Base-by-base conservation (phyloP, 2,329 filamentous ascomycete species). In the Stachybotrys chlorohalonatus region DNA sequence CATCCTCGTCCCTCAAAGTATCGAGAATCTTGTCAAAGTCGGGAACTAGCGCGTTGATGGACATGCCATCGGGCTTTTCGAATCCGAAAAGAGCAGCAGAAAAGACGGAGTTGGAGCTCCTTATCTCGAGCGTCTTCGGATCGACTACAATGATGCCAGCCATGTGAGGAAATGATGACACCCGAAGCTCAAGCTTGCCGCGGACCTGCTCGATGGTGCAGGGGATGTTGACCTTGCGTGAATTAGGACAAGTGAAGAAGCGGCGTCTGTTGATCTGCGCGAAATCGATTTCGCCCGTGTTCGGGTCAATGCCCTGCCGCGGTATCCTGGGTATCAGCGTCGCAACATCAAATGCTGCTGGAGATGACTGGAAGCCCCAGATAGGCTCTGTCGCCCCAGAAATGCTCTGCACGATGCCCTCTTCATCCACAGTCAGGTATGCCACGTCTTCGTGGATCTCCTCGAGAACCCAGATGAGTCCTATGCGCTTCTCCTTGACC, bases 131-230 rank as follows among this genome's bases (percentile, higher is more conserved):
- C 1, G 81, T 84, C 32, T 84, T 75, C 1, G 93, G 87, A n/a
- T 89, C 87, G 11, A 99, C 78, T 8, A 99, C 92, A 65, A 99
- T 85, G 64, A 99, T 96, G 51, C 94, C 94, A 54, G 94, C 94
- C 71, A 99, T 96, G 67, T 99, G 93, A 15, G 94, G 94, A 60
- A 96, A 95, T 66, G 91, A 96, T 15, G 93, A 96, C 48, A 99
- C 82, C 52, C 90, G 85, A 59, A 99, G 80, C 60, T 89, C 85
- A 16, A 83, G 80, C 61, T 85, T 78, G 47, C 82, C 84, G 39
- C 83, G 80, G 3, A 89, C 75, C 64, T 89, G 86, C 56, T 91
- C 85, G 52, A 99, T 80, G 0, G 87, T 88, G 55, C 90, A 86
- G 1, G 94, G 94, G 55, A 96, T 90, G 66, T 88, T 92, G 66